Evolutionary conservation across 1,284 basidiomycete species (phyloP).

Genomic region (Cutaneotrichosporon mucoides): DNA sequence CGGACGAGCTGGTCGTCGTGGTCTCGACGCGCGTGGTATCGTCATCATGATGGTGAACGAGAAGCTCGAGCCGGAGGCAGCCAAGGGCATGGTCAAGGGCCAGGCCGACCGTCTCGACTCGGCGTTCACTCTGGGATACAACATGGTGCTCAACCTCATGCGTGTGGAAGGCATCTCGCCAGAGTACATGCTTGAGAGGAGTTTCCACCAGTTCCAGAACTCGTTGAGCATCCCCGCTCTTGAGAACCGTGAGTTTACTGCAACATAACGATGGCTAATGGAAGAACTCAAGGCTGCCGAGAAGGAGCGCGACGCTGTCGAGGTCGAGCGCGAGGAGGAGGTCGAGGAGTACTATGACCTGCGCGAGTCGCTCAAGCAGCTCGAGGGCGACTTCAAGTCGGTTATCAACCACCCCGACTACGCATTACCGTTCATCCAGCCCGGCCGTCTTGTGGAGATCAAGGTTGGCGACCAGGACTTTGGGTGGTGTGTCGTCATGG

Average conservation of each 20-base stretch:
- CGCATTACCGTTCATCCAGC: conserved; percentile 85
- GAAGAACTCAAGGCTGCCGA: conserved; percentile 75
- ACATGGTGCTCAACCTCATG: conserved; percentile 98
- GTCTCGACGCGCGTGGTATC: conserved; percentile 96
- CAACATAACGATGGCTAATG: neutral
- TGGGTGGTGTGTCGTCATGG: conserved; percentile 92
- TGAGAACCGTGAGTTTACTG: conserved; percentile 78
- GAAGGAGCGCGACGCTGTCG: conserved; percentile 61
- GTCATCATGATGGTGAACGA: conserved; percentile 99
- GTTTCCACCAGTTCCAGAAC: conserved; percentile 98
- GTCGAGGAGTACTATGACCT: conserved; percentile 89
- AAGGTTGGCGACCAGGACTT: conserved; percentile 84
- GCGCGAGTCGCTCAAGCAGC: conserved; percentile 83
- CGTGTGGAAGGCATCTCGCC: conserved; percentile 98
- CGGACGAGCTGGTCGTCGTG: conserved; percentile 93
- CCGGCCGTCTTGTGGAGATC: conserved; percentile 85
- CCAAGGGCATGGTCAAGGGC: conserved; percentile 98
- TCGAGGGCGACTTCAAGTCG: conserved; percentile 76
- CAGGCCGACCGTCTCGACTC: conserved; percentile 96
- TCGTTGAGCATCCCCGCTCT: conserved; percentile 80
- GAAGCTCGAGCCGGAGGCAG: conserved; percentile 86
- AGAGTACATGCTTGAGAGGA: conserved; percentile 96
- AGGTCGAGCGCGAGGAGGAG: conserved; percentile 75
- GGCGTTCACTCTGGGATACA: conserved; percentile 98
- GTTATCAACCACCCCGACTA: conserved; percentile 95